Evolutionary conservation across 2,329 filamentous ascomycete genomes (phyloP).

Genomic region (Xenoacremonium recifei): DNA sequence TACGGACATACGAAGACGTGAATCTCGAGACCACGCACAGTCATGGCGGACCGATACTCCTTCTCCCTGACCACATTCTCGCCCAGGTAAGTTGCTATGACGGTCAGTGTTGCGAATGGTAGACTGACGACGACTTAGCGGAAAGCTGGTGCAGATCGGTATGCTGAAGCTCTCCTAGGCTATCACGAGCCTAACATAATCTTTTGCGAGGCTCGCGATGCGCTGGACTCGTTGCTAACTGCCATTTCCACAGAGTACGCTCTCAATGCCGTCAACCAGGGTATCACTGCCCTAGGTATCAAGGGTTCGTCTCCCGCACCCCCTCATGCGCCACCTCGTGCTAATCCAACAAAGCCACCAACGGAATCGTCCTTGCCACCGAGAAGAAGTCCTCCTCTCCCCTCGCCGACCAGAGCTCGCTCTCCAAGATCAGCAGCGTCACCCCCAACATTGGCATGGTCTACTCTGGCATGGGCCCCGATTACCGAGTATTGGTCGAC

Average conservation of each 20-base stretch:
- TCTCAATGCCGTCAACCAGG: slow-evolving; percentile 97
- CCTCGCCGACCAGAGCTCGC: slow-evolving; percentile 89
- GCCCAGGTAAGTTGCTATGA: slow-evolving; percentile 71
- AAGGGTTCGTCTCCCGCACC: slow-evolving; percentile 66
- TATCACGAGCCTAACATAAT: not conserved
- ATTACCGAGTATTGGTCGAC: slow-evolving; percentile 96
- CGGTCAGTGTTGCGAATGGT: slow-evolving; percentile 26
- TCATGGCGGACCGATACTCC: slow-evolving; percentile 97
- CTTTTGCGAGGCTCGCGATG: not conserved
- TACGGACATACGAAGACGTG: slow-evolving; percentile 8
- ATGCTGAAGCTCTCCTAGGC: slow-evolving; percentile 17
- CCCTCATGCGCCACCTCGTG: not conserved
- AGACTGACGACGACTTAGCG: slow-evolving; percentile 62
- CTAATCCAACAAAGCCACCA: slow-evolving; percentile 67
- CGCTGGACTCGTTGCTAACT: slow-evolving; percentile 13
- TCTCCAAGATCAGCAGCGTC: slow-evolving; percentile 96
- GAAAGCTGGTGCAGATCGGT: slow-evolving; percentile 98
- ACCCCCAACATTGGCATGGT: slow-evolving; percentile 99
- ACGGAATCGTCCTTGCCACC: slow-evolving; percentile 96
- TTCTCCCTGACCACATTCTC: slow-evolving; percentile 99
- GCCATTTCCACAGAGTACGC: slow-evolving; percentile 77
- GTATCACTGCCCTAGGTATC: slow-evolving; percentile 96
- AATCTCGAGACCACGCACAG: slow-evolving; percentile 25
- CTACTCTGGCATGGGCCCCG: slow-evolving; percentile 97
- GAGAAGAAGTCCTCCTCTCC: slow-evolving; percentile 99